These are phyloP conservation scores for Aspergillus latus DNA, from an alignment of 2,329 filamentous ascomycete genomes.

Conservation along the genomic window DNA sequence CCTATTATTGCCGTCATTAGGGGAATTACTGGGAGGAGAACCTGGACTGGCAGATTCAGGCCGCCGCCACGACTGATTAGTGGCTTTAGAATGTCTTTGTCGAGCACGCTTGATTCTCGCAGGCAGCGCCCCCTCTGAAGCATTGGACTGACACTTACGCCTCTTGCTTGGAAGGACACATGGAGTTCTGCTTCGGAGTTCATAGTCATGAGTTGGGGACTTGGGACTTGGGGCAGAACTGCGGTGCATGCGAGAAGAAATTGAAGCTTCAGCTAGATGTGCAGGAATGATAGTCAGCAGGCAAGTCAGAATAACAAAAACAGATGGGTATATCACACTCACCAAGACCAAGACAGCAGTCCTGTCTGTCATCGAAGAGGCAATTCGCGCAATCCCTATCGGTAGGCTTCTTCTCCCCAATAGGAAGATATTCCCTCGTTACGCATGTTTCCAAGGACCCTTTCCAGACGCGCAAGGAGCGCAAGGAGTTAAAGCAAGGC, in stretches of 20 bases:
- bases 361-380: background rate
- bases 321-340: background rate
- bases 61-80: too few species aligned
- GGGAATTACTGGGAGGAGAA: too few species aligned
- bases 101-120: too few species aligned
- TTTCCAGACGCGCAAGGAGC: background rate
- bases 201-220: background rate
- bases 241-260: too few species aligned
- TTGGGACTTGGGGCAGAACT: background rate
- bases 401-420: background rate
- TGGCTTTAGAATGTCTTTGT: too few species aligned
- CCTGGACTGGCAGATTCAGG: too few species aligned
- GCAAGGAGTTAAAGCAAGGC: background rate
- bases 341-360: background rate
- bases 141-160: too few species aligned
- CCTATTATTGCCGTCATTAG: too few species aligned
- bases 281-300: background rate
- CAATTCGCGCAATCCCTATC: background rate
- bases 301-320: background rate
- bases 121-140: too few species aligned
- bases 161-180: too few species aligned
- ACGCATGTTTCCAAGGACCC: background rate
- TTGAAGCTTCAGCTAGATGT: background rate
- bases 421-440: background rate
- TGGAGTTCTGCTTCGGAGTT: background rate